Evolutionary conservation across 805 yeast species (phyloP).

Genomic region (Kodamaea fukazawae): DNA sequence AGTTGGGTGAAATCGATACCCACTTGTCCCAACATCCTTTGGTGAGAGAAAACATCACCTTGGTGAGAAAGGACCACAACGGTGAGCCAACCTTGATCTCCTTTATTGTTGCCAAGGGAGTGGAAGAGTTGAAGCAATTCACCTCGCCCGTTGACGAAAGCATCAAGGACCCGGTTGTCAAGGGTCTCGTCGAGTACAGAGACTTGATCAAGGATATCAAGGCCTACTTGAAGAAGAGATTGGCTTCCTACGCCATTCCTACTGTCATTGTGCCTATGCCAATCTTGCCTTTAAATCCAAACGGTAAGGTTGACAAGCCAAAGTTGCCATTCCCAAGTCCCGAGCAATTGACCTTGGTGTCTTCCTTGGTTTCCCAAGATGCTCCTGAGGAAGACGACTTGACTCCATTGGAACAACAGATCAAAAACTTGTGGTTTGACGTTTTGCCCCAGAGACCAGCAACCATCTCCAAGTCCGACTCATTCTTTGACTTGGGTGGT

Average conservation of each 20-base stretch:
- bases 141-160: conserved; percentile 47
- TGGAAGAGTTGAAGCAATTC: conserved; percentile 42
- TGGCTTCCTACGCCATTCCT: conserved; percentile 93
- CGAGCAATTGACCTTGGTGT: conserved; percentile 77
- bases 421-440: conserved; percentile 80
- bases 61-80: conserved; percentile 87
- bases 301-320: conserved; percentile 97
- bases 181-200: conserved; percentile 74
- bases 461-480: conserved; percentile 70
- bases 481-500: conserved; percentile 97
- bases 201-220: conserved; percentile 78
- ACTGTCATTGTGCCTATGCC: conserved; percentile 83
- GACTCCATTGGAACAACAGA: conserved; percentile 59
- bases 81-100: conserved; percentile 91
- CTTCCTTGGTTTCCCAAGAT: conserved; percentile 50
- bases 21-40: conserved; percentile 90
- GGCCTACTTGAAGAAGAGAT: conserved; percentile 71
- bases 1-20: conserved; percentile 96
- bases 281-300: conserved; percentile 90
- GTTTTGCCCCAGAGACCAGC: conserved; percentile 86
- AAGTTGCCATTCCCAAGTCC: conserved; percentile 92
- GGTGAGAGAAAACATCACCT: conserved; percentile 89
- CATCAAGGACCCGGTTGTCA: conserved; percentile 63
- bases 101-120: conserved; percentile 73
- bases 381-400: conserved; percentile 38